A percentile compares a stretch with the other conserved stretches of the same genome.
phyloP scores from a whole-genome alignment of 1,284 basidiomycete genomes.

The Mycosarcoma maydis region DNA sequence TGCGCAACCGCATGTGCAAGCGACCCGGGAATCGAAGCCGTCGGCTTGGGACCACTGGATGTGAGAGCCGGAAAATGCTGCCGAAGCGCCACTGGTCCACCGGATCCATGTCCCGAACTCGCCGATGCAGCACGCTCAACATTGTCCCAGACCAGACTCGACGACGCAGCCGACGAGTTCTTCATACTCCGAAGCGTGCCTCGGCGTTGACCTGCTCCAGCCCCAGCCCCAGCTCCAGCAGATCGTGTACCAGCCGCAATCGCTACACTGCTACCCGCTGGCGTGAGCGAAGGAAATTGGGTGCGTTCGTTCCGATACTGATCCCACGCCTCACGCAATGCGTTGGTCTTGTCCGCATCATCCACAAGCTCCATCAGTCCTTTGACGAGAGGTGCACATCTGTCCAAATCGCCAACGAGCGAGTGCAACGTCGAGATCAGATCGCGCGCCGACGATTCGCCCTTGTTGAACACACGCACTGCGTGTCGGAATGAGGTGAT shows the following conservation, averaged over 20 bases:
- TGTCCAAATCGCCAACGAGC: conserved; percentile 73
- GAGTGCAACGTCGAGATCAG: conserved; percentile 87
- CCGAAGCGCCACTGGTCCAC: conserved; percentile 21
- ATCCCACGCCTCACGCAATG: conserved; percentile 80
- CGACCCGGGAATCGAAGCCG: conserved; percentile 61
- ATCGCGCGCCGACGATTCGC: conserved; percentile 83
- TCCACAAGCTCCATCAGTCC: conserved; percentile 71
- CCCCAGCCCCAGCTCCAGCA: no score
- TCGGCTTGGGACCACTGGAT: no score
- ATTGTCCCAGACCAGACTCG: conserved; percentile 81
- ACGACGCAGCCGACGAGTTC: conserved; percentile 73
- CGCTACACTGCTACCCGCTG: no score
- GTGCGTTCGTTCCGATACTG: conserved; percentile 81
- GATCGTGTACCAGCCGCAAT: no score
- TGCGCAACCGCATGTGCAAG: conserved; percentile 44
- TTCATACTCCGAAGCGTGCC: conserved; percentile 81
- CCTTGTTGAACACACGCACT: conserved; percentile 79
- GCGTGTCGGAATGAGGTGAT: conserved; percentile 81
- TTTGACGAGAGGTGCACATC: conserved; percentile 74
- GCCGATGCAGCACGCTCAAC: conserved; percentile 80
- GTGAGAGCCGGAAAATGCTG: conserved; percentile 59
- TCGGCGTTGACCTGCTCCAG: background rate
- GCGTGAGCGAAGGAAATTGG: conserved; percentile 57
- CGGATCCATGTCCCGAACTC: conserved; percentile 33
- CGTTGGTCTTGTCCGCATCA: conserved; percentile 81